Evolutionary conservation across 352 stramenopile genomes (phyloP).

Genomic region (Blastocystis sp.): DNA sequence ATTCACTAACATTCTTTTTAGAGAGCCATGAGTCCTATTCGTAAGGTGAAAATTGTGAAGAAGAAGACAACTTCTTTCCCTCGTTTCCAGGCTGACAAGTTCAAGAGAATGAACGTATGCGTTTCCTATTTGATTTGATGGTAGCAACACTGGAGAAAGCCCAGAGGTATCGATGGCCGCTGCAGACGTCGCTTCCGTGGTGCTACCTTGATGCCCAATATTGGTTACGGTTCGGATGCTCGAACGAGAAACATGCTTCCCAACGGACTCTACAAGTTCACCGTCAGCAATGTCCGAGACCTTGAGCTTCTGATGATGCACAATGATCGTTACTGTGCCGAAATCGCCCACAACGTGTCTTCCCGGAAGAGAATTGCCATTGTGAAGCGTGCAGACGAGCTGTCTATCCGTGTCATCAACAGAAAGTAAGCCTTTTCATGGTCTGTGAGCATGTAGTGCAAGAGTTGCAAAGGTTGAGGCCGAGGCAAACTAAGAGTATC

Average conservation of each 20-base stretch:
- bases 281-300: conserved; percentile 94
- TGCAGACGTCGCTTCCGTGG: conserved; percentile 97
- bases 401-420: conserved; percentile 96
- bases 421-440: conserved; percentile 57
- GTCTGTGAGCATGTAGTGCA: background rate
- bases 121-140: background rate
- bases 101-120: conserved; percentile 62
- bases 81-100: conserved; percentile 62
- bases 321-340: conserved; percentile 94
- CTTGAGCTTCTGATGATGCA: conserved; percentile 92
- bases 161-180: conserved; percentile 98
- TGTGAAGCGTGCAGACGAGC: conserved; percentile 91
- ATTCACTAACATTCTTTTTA: background rate
- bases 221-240: conserved; percentile 97
- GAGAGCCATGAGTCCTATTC: conserved; percentile 46
- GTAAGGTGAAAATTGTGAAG: conserved; percentile 60
- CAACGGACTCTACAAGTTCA: conserved; percentile 96
- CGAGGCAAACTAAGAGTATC: conserved; percentile 28
- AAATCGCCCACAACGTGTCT: conserved; percentile 94
- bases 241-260: conserved; percentile 93
- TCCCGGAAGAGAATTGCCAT: conserved; percentile 90
- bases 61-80: conserved; percentile 53
- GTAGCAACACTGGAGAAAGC: conserved; percentile 82
- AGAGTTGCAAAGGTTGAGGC: conserved; percentile 31
- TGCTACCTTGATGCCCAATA: conserved; percentile 92